Base-by-base conservation (phyloP, 805 yeast species). In the Candida silvicultrix region DNA sequence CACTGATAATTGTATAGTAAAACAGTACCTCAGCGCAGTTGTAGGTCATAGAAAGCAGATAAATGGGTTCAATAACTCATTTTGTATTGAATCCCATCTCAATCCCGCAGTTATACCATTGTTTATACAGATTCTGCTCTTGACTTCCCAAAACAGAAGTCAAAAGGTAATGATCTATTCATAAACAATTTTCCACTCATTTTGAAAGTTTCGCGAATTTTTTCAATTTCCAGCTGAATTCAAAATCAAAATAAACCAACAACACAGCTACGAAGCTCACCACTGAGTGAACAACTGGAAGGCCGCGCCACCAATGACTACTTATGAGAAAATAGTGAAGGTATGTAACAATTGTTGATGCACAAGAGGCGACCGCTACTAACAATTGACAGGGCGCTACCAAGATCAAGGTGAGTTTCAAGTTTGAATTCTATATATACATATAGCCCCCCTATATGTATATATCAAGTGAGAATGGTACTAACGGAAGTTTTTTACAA, bases 251-350 rank as follows among this genome's bases (percentile, higher is more conserved):
- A 32, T 32, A 6, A 32, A 32, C n/a, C 15, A 32, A 28, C 14
- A 10, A 8, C 9, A 16, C 36, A 5, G 19, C 36, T 9, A 32
- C 18, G 19, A 9, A 12, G 15, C n/a, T 8, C 5, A 32, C 31
- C 14, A 28, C 12, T 28, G 8, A 10, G 31, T 10, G 9, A 11
- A 28, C 4, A 11, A 8, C 7, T 28, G 19, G 12, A 5, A 31
- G 18, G 18, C 16, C 35, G 12, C 12, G 18, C 16, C 35, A 15
- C 12, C 39, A 5, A 78, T 80, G 85, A 78, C 84, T 2, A 78
- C 85, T 1, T 82, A 80, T 59, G 83, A 82, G 51, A 85, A 85
- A 66, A 71, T 84, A 48, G 94, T 85, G 52, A 86, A 85, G 69
- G 81, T 70, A 47, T 31, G 70, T 57, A 11, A 18, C 11, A 18